Percentiles rank a stretch among this genome's conserved stretches.
Evolutionary conservation across 805 yeast species (phyloP).

Genomic region (Zygoascus biomembranicola): DNA sequence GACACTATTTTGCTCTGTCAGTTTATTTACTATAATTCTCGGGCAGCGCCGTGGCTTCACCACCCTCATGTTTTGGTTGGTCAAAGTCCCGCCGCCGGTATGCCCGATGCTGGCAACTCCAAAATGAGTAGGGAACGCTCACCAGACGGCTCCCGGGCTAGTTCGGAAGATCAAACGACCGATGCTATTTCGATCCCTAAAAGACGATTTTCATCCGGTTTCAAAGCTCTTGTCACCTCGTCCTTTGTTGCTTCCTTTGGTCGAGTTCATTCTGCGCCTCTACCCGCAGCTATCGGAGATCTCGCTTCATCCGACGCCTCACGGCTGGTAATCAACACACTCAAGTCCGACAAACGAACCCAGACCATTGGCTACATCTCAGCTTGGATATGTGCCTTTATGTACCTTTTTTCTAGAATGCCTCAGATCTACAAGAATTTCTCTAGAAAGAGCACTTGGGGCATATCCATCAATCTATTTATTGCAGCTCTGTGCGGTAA

Average conservation of each 20-base stretch:
- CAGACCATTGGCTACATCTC: slow-evolving; percentile 36
- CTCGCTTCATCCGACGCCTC: slow-evolving; percentile 5
- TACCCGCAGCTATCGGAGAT: slow-evolving; percentile 19
- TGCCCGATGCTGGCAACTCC: background rate
- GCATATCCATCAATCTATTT: slow-evolving; percentile 73
- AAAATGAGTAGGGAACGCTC: background rate
- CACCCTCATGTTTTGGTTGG: background rate
- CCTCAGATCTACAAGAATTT: slow-evolving; percentile 81
- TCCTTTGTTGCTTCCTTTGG: slow-evolving; percentile 28
- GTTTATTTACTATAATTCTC: slow-evolving; percentile 49
- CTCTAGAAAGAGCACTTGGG: slow-evolving; percentile 72
- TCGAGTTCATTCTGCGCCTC: slow-evolving; percentile 16
- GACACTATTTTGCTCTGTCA: slow-evolving; percentile 64
- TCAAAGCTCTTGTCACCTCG: slow-evolving; percentile 18
- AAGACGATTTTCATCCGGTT: slow-evolving; percentile 5
- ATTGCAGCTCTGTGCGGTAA: slow-evolving; percentile 75
- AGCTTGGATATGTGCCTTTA: slow-evolving; percentile 74
- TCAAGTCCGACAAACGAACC: background rate
- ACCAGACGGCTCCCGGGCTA: background rate
- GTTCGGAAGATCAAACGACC: background rate
- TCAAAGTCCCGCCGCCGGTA: background rate
- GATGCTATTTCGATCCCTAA: background rate
- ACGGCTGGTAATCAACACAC: background rate
- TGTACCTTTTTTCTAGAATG: slow-evolving; percentile 69
- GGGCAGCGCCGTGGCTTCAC: background rate